Conservation (phyloP, 73 alveolate species). For the Durusdinium trenchii region DNA sequence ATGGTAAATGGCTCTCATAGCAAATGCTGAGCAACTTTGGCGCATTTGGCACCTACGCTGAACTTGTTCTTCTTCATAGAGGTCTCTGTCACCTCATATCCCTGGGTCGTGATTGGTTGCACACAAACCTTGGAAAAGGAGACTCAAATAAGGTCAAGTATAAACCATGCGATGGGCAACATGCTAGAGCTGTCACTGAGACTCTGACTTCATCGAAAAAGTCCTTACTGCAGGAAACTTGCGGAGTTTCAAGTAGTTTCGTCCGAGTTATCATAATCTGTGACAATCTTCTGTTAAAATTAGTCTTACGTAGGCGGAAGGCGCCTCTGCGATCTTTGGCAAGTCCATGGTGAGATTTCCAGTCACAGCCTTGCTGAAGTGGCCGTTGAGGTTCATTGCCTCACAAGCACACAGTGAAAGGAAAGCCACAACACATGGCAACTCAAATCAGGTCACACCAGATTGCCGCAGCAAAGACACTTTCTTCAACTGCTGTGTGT, state of each 20-base stretch:
- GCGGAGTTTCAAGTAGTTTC: not conserved
- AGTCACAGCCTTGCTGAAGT: conserved; percentile 40
- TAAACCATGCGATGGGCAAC: not conserved
- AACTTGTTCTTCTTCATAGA: conserved; percentile 1
- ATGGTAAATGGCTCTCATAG: not conserved
- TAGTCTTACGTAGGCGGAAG: not conserved
- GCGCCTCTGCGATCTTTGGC: conserved; percentile 28
- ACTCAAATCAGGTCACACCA: too few relatives aligned
- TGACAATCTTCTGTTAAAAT: not conserved
- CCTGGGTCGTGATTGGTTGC: not conserved
- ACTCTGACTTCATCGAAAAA: not conserved
- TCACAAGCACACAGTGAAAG: too few relatives aligned
- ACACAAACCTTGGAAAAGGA: conserved; percentile 6
- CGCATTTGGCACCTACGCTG: conserved; percentile 3
- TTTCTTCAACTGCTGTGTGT: too few relatives aligned
- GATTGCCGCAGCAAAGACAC: too few relatives aligned
- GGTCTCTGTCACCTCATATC: conserved; percentile 31
- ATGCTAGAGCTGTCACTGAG: not conserved
- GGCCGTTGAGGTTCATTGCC: conserved; percentile 73
- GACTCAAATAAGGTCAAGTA: not conserved
- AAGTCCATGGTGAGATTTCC: conserved; percentile 41
- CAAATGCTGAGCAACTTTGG: conserved; percentile 34
- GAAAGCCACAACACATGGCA: too few relatives aligned
- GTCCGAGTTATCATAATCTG: not conserved
- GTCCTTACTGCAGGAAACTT: not conserved